Evolutionary conservation across 768 basidiomycete genomes (phyloP).

Genomic region (Boletus edulis): DNA sequence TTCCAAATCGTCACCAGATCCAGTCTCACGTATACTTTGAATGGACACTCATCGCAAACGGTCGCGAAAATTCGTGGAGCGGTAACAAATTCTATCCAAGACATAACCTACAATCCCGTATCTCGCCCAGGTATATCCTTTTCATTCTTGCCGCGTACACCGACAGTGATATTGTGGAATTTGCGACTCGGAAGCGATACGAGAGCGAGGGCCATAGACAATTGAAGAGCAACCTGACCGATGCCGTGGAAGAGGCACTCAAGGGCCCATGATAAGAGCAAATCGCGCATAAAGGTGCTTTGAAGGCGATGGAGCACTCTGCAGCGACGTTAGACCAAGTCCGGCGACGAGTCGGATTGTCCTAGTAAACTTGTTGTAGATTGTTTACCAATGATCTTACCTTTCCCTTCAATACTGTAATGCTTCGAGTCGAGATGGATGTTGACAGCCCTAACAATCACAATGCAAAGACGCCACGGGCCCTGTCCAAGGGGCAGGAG

Average conservation of each 20-base stretch:
- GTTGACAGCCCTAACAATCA: not conserved
- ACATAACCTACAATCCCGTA: slow-evolving; percentile 78
- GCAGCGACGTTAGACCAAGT: slow-evolving; percentile 64
- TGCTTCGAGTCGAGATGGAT: not conserved
- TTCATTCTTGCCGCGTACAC: slow-evolving; percentile 76
- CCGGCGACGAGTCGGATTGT: slow-evolving; percentile 60
- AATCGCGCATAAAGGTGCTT: slow-evolving; percentile 64
- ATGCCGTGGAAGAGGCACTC: slow-evolving; percentile 68
- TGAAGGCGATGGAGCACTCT: slow-evolving; percentile 59
- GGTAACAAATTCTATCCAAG: slow-evolving; percentile 77
- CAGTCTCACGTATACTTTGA: slow-evolving; percentile 78
- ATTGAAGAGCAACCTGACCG: slow-evolving; percentile 73
- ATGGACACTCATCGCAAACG: slow-evolving; percentile 70
- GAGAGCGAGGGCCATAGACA: slow-evolving; percentile 55
- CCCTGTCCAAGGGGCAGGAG: slow-evolving; percentile 55
- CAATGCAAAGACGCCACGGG: not conserved
- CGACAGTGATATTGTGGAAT: slow-evolving; percentile 38
- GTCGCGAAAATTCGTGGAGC: slow-evolving; percentile 72
- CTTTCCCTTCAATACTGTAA: not conserved
- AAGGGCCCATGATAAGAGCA: slow-evolving; percentile 54
- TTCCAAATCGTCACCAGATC: slow-evolving; percentile 88
- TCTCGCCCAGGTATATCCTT: slow-evolving; percentile 65
- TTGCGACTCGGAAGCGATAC: slow-evolving; percentile 46
- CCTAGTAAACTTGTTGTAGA: slow-evolving; percentile 22
- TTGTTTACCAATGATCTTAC: slow-evolving; percentile 12